Evolutionary conservation across 148 eudicot genomes (phyloP), one percentile per base, ranked within the genome.

Genomic region (Vaccinium darrowii): DNA sequence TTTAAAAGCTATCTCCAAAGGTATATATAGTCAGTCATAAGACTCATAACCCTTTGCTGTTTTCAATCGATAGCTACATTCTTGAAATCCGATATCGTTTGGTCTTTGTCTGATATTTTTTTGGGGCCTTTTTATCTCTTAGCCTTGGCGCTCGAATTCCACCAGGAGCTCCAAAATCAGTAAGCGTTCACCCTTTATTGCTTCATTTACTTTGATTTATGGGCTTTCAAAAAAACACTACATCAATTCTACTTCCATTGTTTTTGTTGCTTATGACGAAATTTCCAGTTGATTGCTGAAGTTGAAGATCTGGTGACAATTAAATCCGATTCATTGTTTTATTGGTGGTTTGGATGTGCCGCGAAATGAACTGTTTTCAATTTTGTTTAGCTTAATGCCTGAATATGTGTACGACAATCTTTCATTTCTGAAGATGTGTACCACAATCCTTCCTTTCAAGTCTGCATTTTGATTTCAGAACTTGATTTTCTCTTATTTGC

Each of bases 1-100:
- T 90, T 92, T 90, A 90, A 87, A 47, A 84, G 54, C 74, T 92
- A 85, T 86, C 79, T 92, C 54, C 84, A 85, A 73, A 91, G 93
- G 94, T 89, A 85, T 2, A 1, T 3, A 43, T 27, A 25, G 10
- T 65, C 52, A 25, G 10, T 65, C 52, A 43, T 43, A 43, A 43
- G 47, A 43, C 47, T 43, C 47, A 43, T 33, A 81, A 73, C 3
- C 62, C 23, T 54, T 21, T 57, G 33, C 13, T n/a, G 25, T 4
- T 16, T 36, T 27, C 39, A 52, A 39, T 47, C 43, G 9, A 15
- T 81, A 8, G 33, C 62, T 81, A 51, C 33, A 30, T 76, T 6
- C 25, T 1, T 73, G 43, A 11, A 11, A 50, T 27, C 14, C 16
- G 5, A 23, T 21, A 50, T 12, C 27, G 15, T n/a, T 19, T 65